Evolutionary conservation across 352 stramenopile genomes (phyloP).

Genomic region (Globisporangium ultimum): DNA sequence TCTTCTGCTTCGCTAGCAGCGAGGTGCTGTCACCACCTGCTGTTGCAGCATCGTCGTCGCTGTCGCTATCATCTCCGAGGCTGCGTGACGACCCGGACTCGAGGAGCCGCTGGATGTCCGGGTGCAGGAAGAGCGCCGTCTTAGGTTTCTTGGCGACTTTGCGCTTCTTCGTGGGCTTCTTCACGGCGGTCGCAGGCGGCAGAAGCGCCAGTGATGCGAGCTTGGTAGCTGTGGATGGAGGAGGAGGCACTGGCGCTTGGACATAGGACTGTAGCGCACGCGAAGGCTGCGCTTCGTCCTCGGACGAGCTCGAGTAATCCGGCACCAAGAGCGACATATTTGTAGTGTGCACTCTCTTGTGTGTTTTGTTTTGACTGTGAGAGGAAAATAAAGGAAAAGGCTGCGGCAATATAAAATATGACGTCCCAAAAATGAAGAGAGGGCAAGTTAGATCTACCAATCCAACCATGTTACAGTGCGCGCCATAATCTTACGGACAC

Average conservation of each 20-base stretch:
- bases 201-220: not conserved
- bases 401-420: no score
- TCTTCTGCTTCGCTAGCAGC: conserved; percentile 53
- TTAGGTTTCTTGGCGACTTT: conserved; percentile 33
- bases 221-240: not conserved
- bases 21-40: conserved; percentile 10
- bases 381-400: no score
- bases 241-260: not conserved
- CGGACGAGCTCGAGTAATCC: conserved; percentile 59
- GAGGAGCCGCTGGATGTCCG: conserved; percentile 53
- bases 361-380: no score
- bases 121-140: conserved; percentile 44
- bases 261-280: not conserved
- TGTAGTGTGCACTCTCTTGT: not conserved
- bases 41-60: conserved; percentile 24
- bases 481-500: no score
- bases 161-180: conserved; percentile 25
- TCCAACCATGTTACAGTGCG: no score
- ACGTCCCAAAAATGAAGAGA: no score
- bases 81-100: conserved; percentile 27
- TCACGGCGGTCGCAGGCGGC: not conserved
- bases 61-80: conserved; percentile 23
- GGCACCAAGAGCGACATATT: conserved; percentile 47
- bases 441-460: no score
- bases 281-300: conserved; percentile 25